Evolutionary conservation across 352 stramenopile species (phyloP).

Genomic region (Blastocystis sp.): DNA sequence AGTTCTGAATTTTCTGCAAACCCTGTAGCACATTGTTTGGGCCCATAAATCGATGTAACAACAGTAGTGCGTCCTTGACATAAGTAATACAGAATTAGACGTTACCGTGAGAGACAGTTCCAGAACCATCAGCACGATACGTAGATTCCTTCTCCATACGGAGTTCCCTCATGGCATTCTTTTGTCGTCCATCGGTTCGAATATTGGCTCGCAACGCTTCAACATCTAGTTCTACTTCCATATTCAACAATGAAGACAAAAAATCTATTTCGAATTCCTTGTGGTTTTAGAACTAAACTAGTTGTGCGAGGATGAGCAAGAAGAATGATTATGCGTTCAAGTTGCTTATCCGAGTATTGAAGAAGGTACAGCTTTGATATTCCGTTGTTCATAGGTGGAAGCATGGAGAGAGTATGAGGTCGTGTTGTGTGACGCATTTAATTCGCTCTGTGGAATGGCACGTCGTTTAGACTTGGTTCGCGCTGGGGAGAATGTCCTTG

Average conservation of each 20-base stretch:
- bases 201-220: slow-evolving; percentile 41
- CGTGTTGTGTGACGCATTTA: slow-evolving; percentile 31
- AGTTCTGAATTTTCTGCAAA: background rate
- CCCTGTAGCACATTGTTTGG: background rate
- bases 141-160: slow-evolving; percentile 46
- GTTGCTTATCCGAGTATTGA: slow-evolving; percentile 21
- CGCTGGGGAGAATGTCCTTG: background rate
- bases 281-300: background rate
- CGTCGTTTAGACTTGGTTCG: background rate
- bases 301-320: background rate
- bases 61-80: background rate
- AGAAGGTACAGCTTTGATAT: background rate
- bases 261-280: background rate
- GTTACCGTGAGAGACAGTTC: slow-evolving; percentile 7
- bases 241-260: background rate
- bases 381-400: background rate
- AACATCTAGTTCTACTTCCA: slow-evolving; percentile 43
- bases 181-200: slow-evolving; percentile 22
- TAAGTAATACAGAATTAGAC: background rate
- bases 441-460: background rate
- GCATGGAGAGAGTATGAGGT: slow-evolving; percentile 40
- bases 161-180: slow-evolving; percentile 27
- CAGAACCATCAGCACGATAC: slow-evolving; percentile 39
- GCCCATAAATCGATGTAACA: slow-evolving; percentile 22
- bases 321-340: slow-evolving; percentile 13